Conservation (phyloP, 2,329 filamentous ascomycete species). For the Aspergillus japonicus region DNA sequence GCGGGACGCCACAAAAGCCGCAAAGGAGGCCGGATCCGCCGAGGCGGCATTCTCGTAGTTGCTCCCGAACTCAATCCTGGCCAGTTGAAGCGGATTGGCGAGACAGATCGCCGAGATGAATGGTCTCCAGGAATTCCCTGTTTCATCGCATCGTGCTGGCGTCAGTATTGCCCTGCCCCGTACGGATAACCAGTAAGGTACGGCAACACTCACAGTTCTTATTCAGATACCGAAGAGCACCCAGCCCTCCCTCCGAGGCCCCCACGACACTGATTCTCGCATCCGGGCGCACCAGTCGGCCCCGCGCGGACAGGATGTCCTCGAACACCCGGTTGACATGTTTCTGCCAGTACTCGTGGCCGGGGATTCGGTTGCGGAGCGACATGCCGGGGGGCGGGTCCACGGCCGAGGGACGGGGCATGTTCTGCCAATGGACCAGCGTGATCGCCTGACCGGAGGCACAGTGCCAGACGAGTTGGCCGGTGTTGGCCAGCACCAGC, state of each 20-base stretch:
- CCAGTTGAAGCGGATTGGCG: constrained; percentile 38
- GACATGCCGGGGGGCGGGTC: constrained; percentile 55
- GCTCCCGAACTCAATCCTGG: constrained; percentile 26
- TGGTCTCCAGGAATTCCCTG: constrained; percentile 41
- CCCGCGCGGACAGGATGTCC: constrained; percentile 51
- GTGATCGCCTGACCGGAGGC: constrained; percentile 61
- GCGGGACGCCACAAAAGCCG: constrained; percentile 49
- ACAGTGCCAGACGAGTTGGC: constrained; percentile 75
- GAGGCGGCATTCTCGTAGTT: neutral
- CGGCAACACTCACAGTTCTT: constrained; percentile 47
- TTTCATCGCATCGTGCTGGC: neutral
- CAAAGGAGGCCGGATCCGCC: constrained; percentile 20
- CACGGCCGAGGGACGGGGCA: constrained; percentile 64
- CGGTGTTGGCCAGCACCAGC: constrained; percentile 74
- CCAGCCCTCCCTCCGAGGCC: constrained; percentile 64
- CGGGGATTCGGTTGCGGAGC: constrained; percentile 60
- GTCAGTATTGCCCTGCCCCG: neutral
- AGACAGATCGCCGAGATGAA: constrained; percentile 44
- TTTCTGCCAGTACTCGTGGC: constrained; percentile 55
- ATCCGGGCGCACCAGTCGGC: constrained; percentile 45
- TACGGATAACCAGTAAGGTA: too few relatives aligned
- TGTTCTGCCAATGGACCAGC: constrained; percentile 53
- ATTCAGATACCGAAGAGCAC: constrained; percentile 59
- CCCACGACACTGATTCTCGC: constrained; percentile 69
- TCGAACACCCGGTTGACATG: constrained; percentile 70